Evolutionary conservation across 2,329 filamentous ascomycete species (phyloP).

Genomic region (Phaeoacremonium minimum): DNA sequence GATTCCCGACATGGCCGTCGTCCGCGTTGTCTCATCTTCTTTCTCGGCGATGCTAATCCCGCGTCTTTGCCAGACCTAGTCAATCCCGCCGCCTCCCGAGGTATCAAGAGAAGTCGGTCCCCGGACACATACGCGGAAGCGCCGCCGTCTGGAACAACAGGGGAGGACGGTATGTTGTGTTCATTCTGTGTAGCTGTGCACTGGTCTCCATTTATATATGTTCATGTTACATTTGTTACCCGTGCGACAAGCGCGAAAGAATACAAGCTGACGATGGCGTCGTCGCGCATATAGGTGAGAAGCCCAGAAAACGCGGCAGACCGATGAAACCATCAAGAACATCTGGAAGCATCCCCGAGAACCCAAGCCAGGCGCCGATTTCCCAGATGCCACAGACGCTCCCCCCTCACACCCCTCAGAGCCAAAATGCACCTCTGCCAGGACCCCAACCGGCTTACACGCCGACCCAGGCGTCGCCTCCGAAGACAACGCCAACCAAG

Average conservation of each 20-base stretch:
- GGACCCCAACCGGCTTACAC: conserved; percentile 26
- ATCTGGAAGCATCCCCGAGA: conserved; percentile 49
- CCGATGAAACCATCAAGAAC: conserved; percentile 57
- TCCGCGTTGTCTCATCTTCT: not conserved
- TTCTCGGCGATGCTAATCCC: conserved; percentile 21
- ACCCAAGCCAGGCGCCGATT: conserved; percentile 48
- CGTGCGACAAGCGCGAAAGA: conserved; percentile 26
- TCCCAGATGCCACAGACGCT: conserved; percentile 32
- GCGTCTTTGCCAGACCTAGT: conserved; percentile 39
- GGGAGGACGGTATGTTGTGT: conserved; percentile 69
- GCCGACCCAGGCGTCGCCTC: conserved; percentile 55
- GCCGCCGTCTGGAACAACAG: conserved; percentile 48
- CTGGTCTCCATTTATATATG: conserved; percentile 20
- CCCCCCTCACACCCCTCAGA: conserved; percentile 19
- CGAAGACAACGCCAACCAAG: conserved; percentile 78
- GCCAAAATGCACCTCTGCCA: conserved; percentile 16
- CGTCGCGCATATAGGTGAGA: conserved; percentile 35
- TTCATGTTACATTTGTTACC: conserved; percentile 23
- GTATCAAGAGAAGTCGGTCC: conserved; percentile 76
- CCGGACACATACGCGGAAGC: conserved; percentile 61
- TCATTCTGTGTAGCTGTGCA: conserved; percentile 28
- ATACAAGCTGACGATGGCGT: conserved; percentile 21
- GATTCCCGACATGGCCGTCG: conserved; percentile 1
- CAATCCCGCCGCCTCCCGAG: conserved; percentile 54
- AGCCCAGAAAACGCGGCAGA: conserved; percentile 55